Conservation (phyloP, 306 rosid genomes). For the Psophocarpus tetragonolobus region DNA sequence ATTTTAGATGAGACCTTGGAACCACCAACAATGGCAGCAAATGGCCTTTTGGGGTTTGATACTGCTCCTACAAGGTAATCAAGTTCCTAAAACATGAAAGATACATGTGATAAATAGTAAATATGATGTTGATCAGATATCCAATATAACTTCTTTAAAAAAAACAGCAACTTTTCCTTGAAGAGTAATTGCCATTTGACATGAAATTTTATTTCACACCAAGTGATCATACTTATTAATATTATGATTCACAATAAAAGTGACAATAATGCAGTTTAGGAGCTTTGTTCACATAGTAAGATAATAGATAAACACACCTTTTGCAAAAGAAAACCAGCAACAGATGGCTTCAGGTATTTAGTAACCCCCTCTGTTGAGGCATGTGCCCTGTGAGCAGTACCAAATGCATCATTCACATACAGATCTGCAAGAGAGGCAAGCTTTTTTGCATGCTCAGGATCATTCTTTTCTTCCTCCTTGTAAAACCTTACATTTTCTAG, state of each 20-base stretch:
- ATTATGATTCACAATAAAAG: not conserved
- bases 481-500: conserved; percentile 98
- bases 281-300: conserved; percentile 2
- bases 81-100: conserved; percentile 68
- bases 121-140: not conserved
- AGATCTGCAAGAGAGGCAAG: conserved; percentile 93
- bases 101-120: conserved; percentile 13
- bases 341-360: conserved; percentile 94
- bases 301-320: conserved; percentile 57
- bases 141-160: conserved; percentile 3
- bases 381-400: conserved; percentile 99
- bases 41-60: conserved; percentile 90
- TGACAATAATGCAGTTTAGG: not conserved
- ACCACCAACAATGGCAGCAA: conserved; percentile 99
- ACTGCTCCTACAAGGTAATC: conserved; percentile 99
- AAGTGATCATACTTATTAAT: not conserved
- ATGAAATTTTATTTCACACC: conserved; percentile 17
- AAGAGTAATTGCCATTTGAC: not conserved
- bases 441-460: conserved; percentile 93
- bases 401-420: conserved; percentile 95
- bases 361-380: conserved; percentile 99
- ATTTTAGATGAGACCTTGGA: conserved; percentile 98
- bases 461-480: conserved; percentile 98
- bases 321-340: conserved; percentile 96
- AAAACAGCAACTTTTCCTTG: not conserved